Base-by-base conservation (phyloP, 1,139 yeast genomes). In the Kazachstania sp. region DNA sequence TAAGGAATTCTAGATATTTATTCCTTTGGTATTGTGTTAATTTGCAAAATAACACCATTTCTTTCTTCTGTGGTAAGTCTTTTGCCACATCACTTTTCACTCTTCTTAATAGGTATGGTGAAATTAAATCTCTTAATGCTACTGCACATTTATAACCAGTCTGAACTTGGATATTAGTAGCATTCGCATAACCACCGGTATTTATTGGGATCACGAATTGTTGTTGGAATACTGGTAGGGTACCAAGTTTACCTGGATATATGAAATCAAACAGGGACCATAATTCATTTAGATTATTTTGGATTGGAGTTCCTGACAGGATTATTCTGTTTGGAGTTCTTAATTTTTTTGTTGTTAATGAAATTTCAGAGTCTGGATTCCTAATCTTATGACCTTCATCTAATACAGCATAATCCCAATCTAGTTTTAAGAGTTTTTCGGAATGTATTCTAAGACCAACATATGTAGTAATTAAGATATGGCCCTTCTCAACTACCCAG, bases 101-200 rank as follows among this genome's bases (percentile, higher is more conserved):
- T 44, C 99, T 71, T 52, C 99, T 71, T 43, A 92, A 68, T 50
- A 92, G 68, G 63, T 90, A 92, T 0, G 98, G 98, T 1, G 95
- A 80, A 8, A 92, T 87, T 56, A 92, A 68, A 57, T 92, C 96
- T 47, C 95, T 73, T 45, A 92, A 67, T 1, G 92, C 83, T 8
- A 90, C 95, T 0, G 98, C 98, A 71, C 97, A 92, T 63, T 88
- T 88, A 62, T 86, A 90, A 1, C 97, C 97, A 0, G 97, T 83
- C 62, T 92, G 97, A 0, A 94, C 97, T 61, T 94, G 97, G 4
- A 92, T 79, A 64, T 92, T 92, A 1, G 95, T 82, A 0, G 98
- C 98, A 69, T 92, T 92, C 2, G 98, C 95, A 66, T 94, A 92
- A 0, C 99, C 99, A n/a, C 98, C 99, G 66, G 86, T 77, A 59